A percentile compares a stretch with the other conserved stretches of the same genome.
Evolutionary conservation across 75 land plant species (phyloP).

Genomic region (Picea sitchensis): DNA sequence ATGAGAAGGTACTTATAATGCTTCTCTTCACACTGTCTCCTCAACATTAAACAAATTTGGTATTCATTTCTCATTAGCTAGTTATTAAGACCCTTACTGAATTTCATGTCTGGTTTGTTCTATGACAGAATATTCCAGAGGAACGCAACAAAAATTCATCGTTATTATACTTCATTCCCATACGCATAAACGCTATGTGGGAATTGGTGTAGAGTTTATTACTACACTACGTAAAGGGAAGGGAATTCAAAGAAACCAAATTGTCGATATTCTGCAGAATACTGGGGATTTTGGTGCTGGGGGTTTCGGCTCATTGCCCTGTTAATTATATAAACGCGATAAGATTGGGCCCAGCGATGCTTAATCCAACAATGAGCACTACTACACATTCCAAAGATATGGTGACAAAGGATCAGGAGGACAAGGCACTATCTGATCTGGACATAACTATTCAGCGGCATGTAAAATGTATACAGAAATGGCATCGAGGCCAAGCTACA

Average conservation of each 20-base stretch:
- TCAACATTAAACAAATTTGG: too few relatives aligned
- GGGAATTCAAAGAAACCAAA: constrained; percentile 33
- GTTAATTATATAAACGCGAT: constrained; percentile 58
- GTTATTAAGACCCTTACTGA: neutral
- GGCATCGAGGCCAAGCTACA: too few relatives aligned
- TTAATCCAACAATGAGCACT: neutral
- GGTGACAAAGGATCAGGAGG: too few relatives aligned
- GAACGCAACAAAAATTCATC: constrained; percentile 59
- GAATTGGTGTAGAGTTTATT: too few relatives aligned
- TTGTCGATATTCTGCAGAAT: constrained; percentile 24
- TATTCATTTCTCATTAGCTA: neutral
- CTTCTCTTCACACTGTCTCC: neutral
- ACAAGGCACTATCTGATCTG: too few relatives aligned
- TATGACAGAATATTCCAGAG: constrained; percentile 39
- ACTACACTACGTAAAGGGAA: too few relatives aligned
- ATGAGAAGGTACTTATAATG: too few relatives aligned
- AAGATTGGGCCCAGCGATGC: constrained; percentile 31
- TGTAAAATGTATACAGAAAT: too few relatives aligned
- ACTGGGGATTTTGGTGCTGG: constrained; percentile 50
- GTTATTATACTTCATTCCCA: constrained; percentile 15
- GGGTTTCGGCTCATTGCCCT: constrained; percentile 64
- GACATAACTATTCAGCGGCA: too few relatives aligned
- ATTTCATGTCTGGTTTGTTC: neutral
- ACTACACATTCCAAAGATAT: too few relatives aligned
- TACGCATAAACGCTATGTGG: constrained; percentile 28